Evolutionary conservation across 768 basidiomycete species (phyloP), one percentile per base, ranked within the genome.

Genomic region (Agrocybe pediades): DNA sequence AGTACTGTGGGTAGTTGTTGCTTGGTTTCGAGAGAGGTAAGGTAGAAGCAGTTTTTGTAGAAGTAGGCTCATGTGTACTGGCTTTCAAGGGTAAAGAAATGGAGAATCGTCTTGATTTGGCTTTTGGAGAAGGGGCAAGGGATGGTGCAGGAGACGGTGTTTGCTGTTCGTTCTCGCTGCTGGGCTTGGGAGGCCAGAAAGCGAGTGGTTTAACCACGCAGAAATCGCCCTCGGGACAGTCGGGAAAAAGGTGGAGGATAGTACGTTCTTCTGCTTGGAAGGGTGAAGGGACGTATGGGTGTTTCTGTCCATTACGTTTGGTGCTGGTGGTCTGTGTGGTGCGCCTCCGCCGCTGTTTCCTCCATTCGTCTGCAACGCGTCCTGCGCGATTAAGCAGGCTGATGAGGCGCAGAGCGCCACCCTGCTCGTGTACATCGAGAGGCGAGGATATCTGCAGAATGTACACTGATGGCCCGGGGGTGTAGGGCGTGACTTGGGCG

Each of bases 381-480:
- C 72, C 68, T 0, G 76, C 77, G 17, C 73, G 68, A 41, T 79
- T 73, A 16, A 79, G 65, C 11, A 79, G 58, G 40, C 57, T 51
- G n/a, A 74, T 73, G 46, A 80, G 70, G 4, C 71, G 65, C 9
- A 79, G 66, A 1, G 76, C 78, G 29, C 71, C 70, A 1, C 66
- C 65, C 2, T 67, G 63, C 39, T 74, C 71, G 27, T 73, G 68
- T 2, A 69, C 64, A 17, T 58, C 66, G 33, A 75, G 67, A 1
- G 72, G 73, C 0, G 62, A 53, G 21, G 62, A 41, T 15, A 77
- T 71, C 40, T 65, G 71, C 6, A 77, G 67, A 49, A 77, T 62
- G 52, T 72, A 51, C 54, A 65, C 52, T 53, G 69, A 40, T 21
- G 70, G 66, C 2, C 52, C 57, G 13, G 57, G 46, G n/a, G 55